These are phyloP conservation scores for Eutrema yunnanense DNA, from an alignment of 345 rosid genomes.

Conservation along the genomic window DNA sequence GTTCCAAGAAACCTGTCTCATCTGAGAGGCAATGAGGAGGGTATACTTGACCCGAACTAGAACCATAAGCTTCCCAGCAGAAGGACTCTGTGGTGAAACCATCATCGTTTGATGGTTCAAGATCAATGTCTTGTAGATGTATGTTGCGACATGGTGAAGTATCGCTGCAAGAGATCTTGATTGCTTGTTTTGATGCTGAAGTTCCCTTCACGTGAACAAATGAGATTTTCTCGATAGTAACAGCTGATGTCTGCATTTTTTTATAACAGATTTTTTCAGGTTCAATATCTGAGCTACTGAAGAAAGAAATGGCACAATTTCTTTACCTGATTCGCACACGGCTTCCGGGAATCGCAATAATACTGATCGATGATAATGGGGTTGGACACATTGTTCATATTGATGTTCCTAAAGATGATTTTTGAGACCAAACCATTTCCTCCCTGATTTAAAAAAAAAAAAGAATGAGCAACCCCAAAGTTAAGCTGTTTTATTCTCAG, in stretches of 20 bases:
- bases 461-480: neutral
- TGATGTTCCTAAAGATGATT: conserved; percentile 50
- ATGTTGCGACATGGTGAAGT: conserved; percentile 52
- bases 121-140: conserved; percentile 57
- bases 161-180: conserved; percentile 71
- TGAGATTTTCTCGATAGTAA: conserved; percentile 56
- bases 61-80: conserved; percentile 82
- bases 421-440: conserved; percentile 64
- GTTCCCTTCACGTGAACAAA: conserved; percentile 59
- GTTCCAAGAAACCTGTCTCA: conserved; percentile 37
- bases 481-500: neutral
- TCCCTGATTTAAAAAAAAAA: conserved; percentile 42
- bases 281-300: neutral
- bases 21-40: conserved; percentile 59
- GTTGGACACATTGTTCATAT: conserved; percentile 75
- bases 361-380: conserved; percentile 86
- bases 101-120: conserved; percentile 34
- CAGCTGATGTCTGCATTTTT: conserved; percentile 64
- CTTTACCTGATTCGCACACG: conserved; percentile 82
- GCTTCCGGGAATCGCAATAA: conserved; percentile 65
- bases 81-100: conserved; percentile 41
- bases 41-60: conserved; percentile 42
- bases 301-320: neutral
- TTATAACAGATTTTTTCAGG: neutral
- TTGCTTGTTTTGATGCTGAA: conserved; percentile 69